A percentile compares a stretch with the other conserved stretches of the same genome.
phyloP scores from a whole-genome alignment of 176 grass and related monocot genomes.

The Bolboschoenus planiculmis region DNA sequence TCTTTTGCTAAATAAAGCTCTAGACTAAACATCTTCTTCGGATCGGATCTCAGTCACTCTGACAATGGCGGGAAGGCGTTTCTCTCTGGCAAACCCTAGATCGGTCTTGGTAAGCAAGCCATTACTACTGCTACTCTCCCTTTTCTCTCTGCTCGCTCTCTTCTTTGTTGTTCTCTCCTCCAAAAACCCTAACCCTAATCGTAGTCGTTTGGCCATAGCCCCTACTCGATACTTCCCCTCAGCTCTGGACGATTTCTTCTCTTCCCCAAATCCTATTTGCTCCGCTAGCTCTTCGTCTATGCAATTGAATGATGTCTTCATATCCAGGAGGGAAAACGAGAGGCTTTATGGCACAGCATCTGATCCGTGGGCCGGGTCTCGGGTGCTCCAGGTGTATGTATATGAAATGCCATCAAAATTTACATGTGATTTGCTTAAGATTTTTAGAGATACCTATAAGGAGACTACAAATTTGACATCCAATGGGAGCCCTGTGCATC shows the following conservation, averaged over 20 bases:
- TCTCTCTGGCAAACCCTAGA: conserved; percentile 43
- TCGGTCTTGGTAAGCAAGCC: conserved; percentile 26
- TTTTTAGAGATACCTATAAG: conserved; percentile 81
- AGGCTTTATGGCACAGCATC: conserved; percentile 43
- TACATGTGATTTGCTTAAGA: conserved; percentile 81
- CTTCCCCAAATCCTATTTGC: conserved; percentile 15
- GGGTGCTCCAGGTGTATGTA: conserved; percentile 72
- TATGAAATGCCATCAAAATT: conserved; percentile 98
- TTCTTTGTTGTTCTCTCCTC: conserved; percentile 26
- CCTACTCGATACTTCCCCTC: conserved; percentile 33
- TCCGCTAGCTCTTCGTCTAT: conserved; percentile 19
- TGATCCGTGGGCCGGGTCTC: conserved; percentile 38
- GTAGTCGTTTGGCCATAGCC: conserved; percentile 12
- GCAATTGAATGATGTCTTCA: conserved; percentile 11
- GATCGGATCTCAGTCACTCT: conserved; percentile 22
- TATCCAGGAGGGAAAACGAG: conserved; percentile 40
- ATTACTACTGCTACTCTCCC: conserved; percentile 35
- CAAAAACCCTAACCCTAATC: not conserved
- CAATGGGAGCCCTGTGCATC: conserved; percentile 95
- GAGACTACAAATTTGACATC: conserved; percentile 86
- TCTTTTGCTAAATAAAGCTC: not conserved
- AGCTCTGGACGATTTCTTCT: conserved; percentile 63
- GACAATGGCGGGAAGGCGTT: conserved; percentile 76
- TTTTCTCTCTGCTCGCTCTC: conserved; percentile 35
- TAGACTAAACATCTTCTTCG: not conserved